These are phyloP conservation scores for Phytophthora vignae DNA, from an alignment of 352 stramenopile species.

Conservation along the genomic window DNA sequence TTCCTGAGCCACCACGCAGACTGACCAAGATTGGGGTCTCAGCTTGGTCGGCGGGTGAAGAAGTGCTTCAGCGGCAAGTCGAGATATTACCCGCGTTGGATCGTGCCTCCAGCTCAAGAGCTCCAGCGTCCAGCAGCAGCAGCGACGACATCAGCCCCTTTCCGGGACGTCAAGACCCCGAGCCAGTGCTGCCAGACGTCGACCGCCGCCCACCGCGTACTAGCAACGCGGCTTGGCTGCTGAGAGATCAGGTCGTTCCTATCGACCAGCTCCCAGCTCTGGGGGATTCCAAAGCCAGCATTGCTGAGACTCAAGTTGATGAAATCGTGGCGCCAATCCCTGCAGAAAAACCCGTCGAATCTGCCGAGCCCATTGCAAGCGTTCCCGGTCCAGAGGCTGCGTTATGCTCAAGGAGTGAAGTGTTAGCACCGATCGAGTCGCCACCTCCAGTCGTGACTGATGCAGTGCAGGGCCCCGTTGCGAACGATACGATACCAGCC, in stretches of 20 bases:
- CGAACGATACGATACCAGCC: constrained; percentile 5
- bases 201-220: constrained; percentile 11
- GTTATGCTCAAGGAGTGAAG: constrained; percentile 7
- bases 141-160: constrained; percentile 28
- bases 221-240: constrained; percentile 21
- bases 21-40: constrained; percentile 14
- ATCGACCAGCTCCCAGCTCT: constrained; percentile 6
- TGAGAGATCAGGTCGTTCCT: constrained; percentile 12
- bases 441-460: not conserved
- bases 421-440: not conserved
- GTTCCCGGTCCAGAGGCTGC: not conserved
- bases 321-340: not conserved
- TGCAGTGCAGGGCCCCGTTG: not conserved
- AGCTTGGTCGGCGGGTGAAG: constrained; percentile 27
- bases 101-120: constrained; percentile 2
- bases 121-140: not conserved
- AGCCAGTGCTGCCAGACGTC: constrained; percentile 4
- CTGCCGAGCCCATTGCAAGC: constrained; percentile 6
- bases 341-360: constrained; percentile 1
- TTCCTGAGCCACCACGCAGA: constrained; percentile 13
- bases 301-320: not conserved
- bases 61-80: constrained; percentile 34
- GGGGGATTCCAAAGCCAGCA: not conserved
- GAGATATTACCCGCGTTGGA: constrained; percentile 36
- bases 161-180: constrained; percentile 18